A percentile compares a stretch with the other conserved stretches of the same genome.
phyloP scores from a whole-genome alignment of 2,329 filamentous ascomycete species.

The Neofusicoccum sp. region DNA sequence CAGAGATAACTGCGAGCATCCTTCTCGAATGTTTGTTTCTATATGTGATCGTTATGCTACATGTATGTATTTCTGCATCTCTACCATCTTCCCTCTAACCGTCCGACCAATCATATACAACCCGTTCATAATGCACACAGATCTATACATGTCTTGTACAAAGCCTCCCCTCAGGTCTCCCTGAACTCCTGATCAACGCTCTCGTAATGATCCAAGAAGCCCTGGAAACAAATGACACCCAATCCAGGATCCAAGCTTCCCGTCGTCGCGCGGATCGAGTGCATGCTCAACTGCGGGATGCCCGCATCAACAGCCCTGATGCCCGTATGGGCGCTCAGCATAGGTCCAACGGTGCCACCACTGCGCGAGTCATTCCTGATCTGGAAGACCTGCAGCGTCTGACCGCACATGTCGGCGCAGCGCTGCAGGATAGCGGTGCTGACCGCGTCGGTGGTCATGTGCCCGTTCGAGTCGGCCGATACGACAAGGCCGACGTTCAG shows the following conservation, averaged over 20 bases:
- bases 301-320: constrained; percentile 83
- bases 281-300: constrained; percentile 91
- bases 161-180: not conserved
- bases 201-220: constrained; percentile 84
- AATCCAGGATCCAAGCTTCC: constrained; percentile 82
- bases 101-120: not conserved
- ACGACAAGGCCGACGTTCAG: constrained; percentile 86
- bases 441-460: constrained; percentile 93
- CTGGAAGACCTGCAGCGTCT: constrained; percentile 82
- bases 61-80: not conserved
- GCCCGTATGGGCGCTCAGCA: constrained; percentile 77
- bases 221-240: constrained; percentile 84
- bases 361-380: constrained; percentile 88
- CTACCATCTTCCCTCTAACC: not conserved
- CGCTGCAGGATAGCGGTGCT: constrained; percentile 77
- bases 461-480: constrained; percentile 80
- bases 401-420: constrained; percentile 70
- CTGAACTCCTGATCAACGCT: constrained; percentile 76
- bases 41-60: not conserved
- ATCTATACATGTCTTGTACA: not conserved
- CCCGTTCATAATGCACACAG: not conserved
- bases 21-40: too few relatives aligned
- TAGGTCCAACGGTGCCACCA: constrained; percentile 93
- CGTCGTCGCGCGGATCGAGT: constrained; percentile 85
- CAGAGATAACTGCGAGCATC: too few relatives aligned